Evolutionary conservation across 805 yeast species (phyloP), one percentile per base, ranked within the genome.

Genomic region (Cyberlindnera petersonii): DNA sequence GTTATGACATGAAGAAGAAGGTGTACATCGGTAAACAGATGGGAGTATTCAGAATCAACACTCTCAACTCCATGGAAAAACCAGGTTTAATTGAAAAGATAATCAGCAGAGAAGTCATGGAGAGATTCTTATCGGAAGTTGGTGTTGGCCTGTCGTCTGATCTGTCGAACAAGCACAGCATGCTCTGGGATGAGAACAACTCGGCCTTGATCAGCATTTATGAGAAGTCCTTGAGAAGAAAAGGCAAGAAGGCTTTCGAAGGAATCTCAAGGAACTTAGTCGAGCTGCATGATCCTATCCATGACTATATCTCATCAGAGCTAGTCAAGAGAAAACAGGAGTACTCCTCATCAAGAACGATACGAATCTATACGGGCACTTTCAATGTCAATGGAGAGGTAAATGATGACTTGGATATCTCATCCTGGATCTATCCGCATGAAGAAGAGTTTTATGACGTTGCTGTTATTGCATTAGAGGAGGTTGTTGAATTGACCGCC

Each of bases 111-210:
- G 39, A 24, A 18, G 34, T 35, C 18, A 17, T 35, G 24, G 39
- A 29, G 26, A 17, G 23, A 20, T 35, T 29, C 30, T 19, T 35
- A 15, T 43, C 50, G 10, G 72, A 68, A 39, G 73, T 82, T 40
- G 62, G 64, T 2, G 68, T 66, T 24, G 42, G 58, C 10, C 47
- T 64, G 5, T 62, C 66, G 0, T 49, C 69, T 16, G 82, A 75
- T 6, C 63, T 86, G n/a, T 65, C 75, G 53, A 65, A 70, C 9
- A 78, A 78, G 21, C 95, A 88, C 50, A 83, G 87, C 46, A 73
- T 80, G 21, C 63, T 89, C 18, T 89, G 97, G 97, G 93, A 95
- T 6, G 95, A 89, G 56, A 88, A 88, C 59, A 95, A 94, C 24
- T 89, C 83, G 54, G 87, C 82, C 47, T 74, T 89, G 23, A 78